Percentiles rank a stretch among this genome's conserved stretches.
phyloP scores from a whole-genome alignment of 495 filamentous ascomycete species.

The Penicillium waksmanii region DNA sequence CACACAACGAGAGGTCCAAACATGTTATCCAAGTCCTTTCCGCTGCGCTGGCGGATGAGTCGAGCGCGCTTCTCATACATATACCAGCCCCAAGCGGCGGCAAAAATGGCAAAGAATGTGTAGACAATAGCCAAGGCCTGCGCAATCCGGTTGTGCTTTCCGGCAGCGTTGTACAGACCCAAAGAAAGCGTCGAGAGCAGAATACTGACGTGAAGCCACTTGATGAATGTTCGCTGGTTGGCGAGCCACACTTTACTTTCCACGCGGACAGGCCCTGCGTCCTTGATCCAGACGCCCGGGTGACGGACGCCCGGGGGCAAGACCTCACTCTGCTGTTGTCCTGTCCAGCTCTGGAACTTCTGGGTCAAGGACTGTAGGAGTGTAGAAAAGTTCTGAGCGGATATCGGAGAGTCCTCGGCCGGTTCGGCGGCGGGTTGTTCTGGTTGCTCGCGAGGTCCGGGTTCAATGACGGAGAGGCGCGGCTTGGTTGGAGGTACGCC shows the following conservation, averaged over 20 bases:
- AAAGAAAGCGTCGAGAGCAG: constrained; percentile 81
- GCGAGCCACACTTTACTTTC: constrained; percentile 99
- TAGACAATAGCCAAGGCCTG: constrained; percentile 78
- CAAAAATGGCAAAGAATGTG: constrained; percentile 77
- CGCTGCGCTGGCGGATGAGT: constrained; percentile 83
- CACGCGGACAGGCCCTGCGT: constrained; percentile 83
- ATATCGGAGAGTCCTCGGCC: constrained; percentile 19
- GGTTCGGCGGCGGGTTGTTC: constrained; percentile 24
- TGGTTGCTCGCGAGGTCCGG: constrained; percentile 18
- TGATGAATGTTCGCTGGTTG: constrained; percentile 95
- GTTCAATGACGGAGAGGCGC: constrained; percentile 28
- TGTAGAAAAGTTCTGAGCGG: constrained; percentile 50
- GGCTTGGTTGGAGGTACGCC: constrained; percentile 19
- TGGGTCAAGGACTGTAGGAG: constrained; percentile 76
- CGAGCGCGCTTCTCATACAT: constrained; percentile 74
- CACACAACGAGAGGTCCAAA: constrained; percentile 84
- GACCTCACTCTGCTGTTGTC: constrained; percentile 40
- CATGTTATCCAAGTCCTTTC: constrained; percentile 88
- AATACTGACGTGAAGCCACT: constrained; percentile 93
- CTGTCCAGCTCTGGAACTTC: constrained; percentile 67
- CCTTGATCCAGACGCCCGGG: constrained; percentile 87
- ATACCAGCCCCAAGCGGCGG: constrained; percentile 84
- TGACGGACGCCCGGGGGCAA: constrained; percentile 86
- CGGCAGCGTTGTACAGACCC: constrained; percentile 84
- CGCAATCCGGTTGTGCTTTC: constrained; percentile 69